Conservation (phyloP, 805 yeast species). For the Nakazawaea populi region DNA sequence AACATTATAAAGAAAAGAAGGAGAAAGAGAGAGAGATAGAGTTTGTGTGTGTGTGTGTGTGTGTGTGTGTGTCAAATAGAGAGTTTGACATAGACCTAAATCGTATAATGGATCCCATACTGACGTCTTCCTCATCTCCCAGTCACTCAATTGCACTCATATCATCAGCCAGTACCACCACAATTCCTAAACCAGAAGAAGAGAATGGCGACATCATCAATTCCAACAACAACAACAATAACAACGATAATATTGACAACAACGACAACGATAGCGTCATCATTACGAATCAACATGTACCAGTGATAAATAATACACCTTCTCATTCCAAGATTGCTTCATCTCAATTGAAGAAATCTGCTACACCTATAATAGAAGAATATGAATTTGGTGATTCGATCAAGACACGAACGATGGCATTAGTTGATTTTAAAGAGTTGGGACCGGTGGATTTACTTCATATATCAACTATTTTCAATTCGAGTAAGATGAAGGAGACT, state of each 20-base stretch:
- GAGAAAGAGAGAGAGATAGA: too few relatives aligned
- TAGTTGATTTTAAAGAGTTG: conserved; percentile 42
- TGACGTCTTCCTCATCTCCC: not conserved
- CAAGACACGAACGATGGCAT: conserved; percentile 36
- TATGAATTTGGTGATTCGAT: conserved; percentile 46
- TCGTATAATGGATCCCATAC: not conserved
- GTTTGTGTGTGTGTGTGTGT: too few relatives aligned
- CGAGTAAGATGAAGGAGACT: conserved; percentile 34
- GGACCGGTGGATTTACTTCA: conserved; percentile 76
- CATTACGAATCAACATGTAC: not conserved
- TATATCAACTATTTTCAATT: conserved; percentile 35
- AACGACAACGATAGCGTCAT: not conserved
- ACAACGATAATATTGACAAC: not conserved
- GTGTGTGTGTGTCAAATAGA: not conserved
- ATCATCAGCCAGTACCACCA: not conserved
- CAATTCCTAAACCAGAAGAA: not conserved
- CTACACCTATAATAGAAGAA: conserved; percentile 35
- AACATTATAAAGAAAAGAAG: too few relatives aligned
- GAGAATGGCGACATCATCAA: not conserved
- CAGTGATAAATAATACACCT: conserved; percentile 7
- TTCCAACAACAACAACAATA: not conserved
- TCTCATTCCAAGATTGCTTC: conserved; percentile 9
- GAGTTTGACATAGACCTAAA: too few relatives aligned
- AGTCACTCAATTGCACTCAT: not conserved
- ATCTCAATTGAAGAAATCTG: conserved; percentile 7